Evolutionary conservation across 2,329 filamentous ascomycete species (phyloP).

Genomic region (Aureobasidium melanogenum): DNA sequence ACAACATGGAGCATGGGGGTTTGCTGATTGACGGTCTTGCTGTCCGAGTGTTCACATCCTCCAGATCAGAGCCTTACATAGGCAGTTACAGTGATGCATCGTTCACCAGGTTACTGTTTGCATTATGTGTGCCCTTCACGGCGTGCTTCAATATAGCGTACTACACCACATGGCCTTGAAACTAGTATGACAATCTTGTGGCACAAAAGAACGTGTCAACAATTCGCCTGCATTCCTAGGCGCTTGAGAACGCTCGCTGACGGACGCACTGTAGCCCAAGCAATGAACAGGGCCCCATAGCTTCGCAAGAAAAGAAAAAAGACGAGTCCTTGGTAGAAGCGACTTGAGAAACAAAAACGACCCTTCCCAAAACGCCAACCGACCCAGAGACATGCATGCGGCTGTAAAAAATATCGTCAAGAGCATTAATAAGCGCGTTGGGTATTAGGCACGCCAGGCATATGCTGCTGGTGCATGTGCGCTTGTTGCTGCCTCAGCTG

Average conservation of each 20-base stretch:
- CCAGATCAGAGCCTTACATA: background rate
- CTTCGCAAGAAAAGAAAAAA: background rate
- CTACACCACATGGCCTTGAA: background rate
- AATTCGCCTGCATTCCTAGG: background rate
- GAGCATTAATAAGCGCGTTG: slow-evolving; percentile 15
- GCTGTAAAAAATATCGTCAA: background rate
- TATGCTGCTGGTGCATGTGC: slow-evolving; percentile 14
- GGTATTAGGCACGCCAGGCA: slow-evolving; percentile 12
- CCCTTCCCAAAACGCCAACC: background rate
- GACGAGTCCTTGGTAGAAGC: background rate
- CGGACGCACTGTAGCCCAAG: background rate
- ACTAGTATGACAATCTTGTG: background rate
- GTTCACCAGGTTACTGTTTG: background rate
- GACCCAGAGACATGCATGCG: background rate
- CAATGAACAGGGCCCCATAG: background rate
- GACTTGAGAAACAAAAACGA: background rate
- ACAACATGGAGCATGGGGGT: background rate
- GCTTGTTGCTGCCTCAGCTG: slow-evolving; percentile 28
- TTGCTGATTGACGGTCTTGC: background rate
- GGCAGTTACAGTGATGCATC: background rate
- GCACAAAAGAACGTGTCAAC: background rate
- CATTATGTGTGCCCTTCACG: background rate
- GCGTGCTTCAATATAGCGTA: background rate
- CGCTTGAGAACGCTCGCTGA: background rate
- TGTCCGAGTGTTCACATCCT: background rate